Conservation (phyloP, 2,329 filamentous ascomycete species). For the Hysterium pulicare region DNA sequence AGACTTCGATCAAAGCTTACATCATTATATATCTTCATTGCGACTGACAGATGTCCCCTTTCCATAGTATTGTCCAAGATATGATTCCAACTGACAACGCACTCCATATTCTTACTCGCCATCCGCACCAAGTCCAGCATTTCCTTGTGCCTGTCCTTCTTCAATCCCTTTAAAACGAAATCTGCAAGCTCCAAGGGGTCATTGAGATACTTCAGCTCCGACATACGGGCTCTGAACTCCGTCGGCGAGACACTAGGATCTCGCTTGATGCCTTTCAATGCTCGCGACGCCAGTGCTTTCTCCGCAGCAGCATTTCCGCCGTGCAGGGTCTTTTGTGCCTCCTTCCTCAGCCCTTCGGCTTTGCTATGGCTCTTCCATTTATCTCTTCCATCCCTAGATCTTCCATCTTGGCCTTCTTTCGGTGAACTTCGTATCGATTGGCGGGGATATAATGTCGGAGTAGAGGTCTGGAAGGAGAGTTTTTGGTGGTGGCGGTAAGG, state of each 20-base stretch:
- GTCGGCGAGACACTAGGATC: constrained; percentile 19
- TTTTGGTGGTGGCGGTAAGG: constrained; percentile 17
- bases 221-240: constrained; percentile 40
- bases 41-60: constrained; percentile 58
- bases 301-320: neutral
- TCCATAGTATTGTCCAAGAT: constrained; percentile 70
- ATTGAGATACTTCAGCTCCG: constrained; percentile 59
- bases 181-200: constrained; percentile 73
- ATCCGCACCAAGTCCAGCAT: constrained; percentile 66
- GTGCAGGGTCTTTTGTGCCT: neutral
- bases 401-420: neutral
- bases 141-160: constrained; percentile 59
- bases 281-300: neutral
- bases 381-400: constrained; percentile 10
- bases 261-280: neutral
- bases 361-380: constrained; percentile 25
- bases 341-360: constrained; percentile 22
- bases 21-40: constrained; percentile 85
- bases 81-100: constrained; percentile 83
- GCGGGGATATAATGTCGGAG: neutral
- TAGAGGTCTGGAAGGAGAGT: constrained; percentile 11
- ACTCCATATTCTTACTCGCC: constrained; percentile 63
- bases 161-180: constrained; percentile 61
- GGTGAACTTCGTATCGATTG: neutral
- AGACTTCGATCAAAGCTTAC: constrained; percentile 43